Evolutionary conservation across 2,329 filamentous ascomycete species (phyloP).

Genomic region (Neonectria coccinea): DNA sequence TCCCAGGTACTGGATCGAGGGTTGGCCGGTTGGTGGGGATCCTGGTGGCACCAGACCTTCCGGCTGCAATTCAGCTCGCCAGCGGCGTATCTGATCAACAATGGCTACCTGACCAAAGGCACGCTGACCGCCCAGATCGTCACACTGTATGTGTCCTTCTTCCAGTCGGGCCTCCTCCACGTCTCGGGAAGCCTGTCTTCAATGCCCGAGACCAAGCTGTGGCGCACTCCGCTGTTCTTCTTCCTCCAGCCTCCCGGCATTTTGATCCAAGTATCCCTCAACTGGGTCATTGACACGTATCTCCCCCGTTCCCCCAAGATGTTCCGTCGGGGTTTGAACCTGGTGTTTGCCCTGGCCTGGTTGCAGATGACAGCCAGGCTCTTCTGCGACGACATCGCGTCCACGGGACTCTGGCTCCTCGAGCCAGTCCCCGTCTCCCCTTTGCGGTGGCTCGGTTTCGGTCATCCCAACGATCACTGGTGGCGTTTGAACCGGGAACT

Average conservation of each 20-base stretch:
- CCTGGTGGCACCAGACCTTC: slow-evolving; percentile 93
- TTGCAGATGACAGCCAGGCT: slow-evolving; percentile 72
- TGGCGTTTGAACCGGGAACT: slow-evolving; percentile 73
- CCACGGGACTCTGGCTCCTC: slow-evolving; percentile 80
- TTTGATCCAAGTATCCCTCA: slow-evolving; percentile 64
- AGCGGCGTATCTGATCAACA: slow-evolving; percentile 58
- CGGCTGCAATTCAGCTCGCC: slow-evolving; percentile 77
- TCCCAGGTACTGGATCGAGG: slow-evolving; percentile 73
- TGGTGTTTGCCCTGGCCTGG: slow-evolving; percentile 74
- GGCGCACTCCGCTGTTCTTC: slow-evolving; percentile 76
- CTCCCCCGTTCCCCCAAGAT: slow-evolving; percentile 59
- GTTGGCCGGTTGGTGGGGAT: slow-evolving; percentile 84
- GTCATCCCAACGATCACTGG: slow-evolving; percentile 69
- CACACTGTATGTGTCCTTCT: slow-evolving; percentile 62
- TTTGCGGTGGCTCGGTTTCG: slow-evolving; percentile 74
- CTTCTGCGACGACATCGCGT: slow-evolving; percentile 81
- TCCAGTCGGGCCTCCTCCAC: slow-evolving; percentile 76
- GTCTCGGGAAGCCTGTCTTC: slow-evolving; percentile 75
- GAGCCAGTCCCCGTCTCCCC: slow-evolving; percentile 85
- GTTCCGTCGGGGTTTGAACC: slow-evolving; percentile 67
- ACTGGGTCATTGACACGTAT: slow-evolving; percentile 48
- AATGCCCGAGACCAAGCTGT: slow-evolving; percentile 64
- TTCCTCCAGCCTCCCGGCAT: slow-evolving; percentile 75
- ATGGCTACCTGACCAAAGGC: slow-evolving; percentile 54
- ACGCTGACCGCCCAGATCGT: slow-evolving; percentile 40